Evolutionary conservation across 2,329 filamentous ascomycete species (phyloP), one percentile per base, ranked within the genome.

Genomic region (Paraphoma sp.): DNA sequence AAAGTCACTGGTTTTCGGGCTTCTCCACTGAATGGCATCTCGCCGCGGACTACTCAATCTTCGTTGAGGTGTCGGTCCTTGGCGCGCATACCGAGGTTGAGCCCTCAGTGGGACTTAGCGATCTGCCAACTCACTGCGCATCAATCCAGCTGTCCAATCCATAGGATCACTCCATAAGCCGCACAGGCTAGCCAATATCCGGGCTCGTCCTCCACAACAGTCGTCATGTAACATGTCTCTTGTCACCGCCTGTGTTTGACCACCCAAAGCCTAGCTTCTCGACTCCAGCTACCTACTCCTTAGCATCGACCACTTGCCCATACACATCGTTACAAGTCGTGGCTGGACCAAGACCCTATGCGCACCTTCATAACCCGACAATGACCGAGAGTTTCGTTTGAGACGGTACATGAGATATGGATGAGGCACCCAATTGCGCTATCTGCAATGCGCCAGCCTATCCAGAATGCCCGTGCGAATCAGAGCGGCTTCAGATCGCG

Each of bases 361-460:
- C 46, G 29, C 41, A 47, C 45, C 29, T 57, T 56, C 54, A 58
- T 60, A 56, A 57, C 58, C 53, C 64, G 63, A 70, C 57, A 54
- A 75, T 76, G 71, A 66, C 57, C 60, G 62, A 57, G 55, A 57
- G 51, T 63, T 59, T 45, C 52, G 56, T 60, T 65, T 66, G 65
- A 70, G 59, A 63, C 53, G 59, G 51, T 63, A 58, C 54, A 60
- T 53, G 63, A 57, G 69, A 69, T 40, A 76, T 76, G 73, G 74
- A 78, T 67, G 69, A 69, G 52, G 68, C 69, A 64, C 75, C 75
- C 17, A 78, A 75, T 62, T 78, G 75, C 62, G 75, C 75, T 54
- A 78, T 78, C 59, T 78, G 75, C 64, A 75, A 75, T 70, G 75
- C 73, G 53, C 74, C 74, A 36, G 66, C 72, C 40, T 71, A 74